Base-by-base conservation (phyloP, 768 basidiomycete species). In the Tylopilus rubrobrunneus region DNA sequence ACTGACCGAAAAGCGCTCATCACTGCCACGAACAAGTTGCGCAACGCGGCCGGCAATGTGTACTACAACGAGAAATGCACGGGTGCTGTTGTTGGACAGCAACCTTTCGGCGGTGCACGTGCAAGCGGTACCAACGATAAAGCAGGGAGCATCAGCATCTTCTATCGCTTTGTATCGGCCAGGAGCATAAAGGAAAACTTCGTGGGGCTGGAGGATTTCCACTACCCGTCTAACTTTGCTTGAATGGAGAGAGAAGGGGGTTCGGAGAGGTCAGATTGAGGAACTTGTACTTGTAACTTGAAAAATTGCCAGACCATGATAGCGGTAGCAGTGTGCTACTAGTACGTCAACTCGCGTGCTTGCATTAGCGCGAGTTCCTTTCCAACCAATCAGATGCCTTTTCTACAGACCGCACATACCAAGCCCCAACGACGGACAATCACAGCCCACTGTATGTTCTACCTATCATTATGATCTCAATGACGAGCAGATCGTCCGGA, bases 41-140 rank as follows among this genome's bases (percentile, higher is more conserved):
- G 93, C 52, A 88, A 96, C 73, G 79, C 94, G 1, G 92, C 97
- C 4, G 97, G 97, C 3, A 99, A 98, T 70, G 85, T 96, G 52
- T 99, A 99, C 76, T 92, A 94, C 75, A 98, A 98, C 71, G 95
- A 98, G 62, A 95, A 96, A 71, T 98, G 93, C 73, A 99, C 96
- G 2, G 93, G 93, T 31, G 94, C 93, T n/a, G 90, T 92, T 46
- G 93, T 98, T 34, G 96, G 94, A 9, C 95, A 98, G 70, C 95
- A 99, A 72, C 96, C 97, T 11, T 99, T 99, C 67, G 97, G 97
- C 45, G 97, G 97, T 29, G 91, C 85, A 2, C 84, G 95, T 36
- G 89, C 80, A 31, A 92, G 89, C 66, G 96, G 97, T 28, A 99
- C 96, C 57, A 98, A 98, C 76, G 97, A 98, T 72, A 99, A 98